Percentiles rank a stretch among this genome's conserved stretches.
phyloP scores from a whole-genome alignment of 2,329 filamentous ascomycete genomes.

The Neofusicoccum ribis region DNA sequence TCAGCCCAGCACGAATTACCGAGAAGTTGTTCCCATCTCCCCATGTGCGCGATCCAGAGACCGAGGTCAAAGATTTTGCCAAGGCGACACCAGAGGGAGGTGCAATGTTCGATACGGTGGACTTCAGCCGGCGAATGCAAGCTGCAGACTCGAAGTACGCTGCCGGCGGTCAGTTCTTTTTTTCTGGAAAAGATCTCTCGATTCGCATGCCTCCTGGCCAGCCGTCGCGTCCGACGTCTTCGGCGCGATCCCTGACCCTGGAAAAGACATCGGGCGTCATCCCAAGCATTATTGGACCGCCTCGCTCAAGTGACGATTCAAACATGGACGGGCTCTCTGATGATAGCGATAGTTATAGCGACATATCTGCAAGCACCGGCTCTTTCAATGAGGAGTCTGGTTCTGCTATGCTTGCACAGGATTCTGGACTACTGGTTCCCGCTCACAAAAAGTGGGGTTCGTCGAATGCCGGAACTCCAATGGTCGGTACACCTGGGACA shows the following conservation, averaged over 20 bases:
- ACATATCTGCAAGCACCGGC: constrained; percentile 3
- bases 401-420: neutral
- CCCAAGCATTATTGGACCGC: neutral
- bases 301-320: neutral
- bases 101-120: constrained; percentile 53
- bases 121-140: constrained; percentile 51
- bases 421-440: neutral
- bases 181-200: constrained; percentile 12
- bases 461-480: neutral
- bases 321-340: neutral
- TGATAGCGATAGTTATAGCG: constrained; percentile 12
- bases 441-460: constrained; percentile 2
- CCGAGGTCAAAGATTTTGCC: neutral
- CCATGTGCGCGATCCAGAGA: neutral
- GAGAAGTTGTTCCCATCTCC: constrained; percentile 8
- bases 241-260: neutral
- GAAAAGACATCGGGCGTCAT: neutral
- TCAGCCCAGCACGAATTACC: constrained; percentile 14
- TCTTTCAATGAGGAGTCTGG: neutral
- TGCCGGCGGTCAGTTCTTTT: constrained; percentile 45
- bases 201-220: neutral
- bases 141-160: constrained; percentile 57
- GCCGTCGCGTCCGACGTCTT: constrained; percentile 10
- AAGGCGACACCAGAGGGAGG: constrained; percentile 28
- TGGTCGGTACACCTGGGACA: constrained; percentile 4